Conservation (phyloP, 2,329 filamentous ascomycete genomes). For the Ascochyta koolunga region DNA sequence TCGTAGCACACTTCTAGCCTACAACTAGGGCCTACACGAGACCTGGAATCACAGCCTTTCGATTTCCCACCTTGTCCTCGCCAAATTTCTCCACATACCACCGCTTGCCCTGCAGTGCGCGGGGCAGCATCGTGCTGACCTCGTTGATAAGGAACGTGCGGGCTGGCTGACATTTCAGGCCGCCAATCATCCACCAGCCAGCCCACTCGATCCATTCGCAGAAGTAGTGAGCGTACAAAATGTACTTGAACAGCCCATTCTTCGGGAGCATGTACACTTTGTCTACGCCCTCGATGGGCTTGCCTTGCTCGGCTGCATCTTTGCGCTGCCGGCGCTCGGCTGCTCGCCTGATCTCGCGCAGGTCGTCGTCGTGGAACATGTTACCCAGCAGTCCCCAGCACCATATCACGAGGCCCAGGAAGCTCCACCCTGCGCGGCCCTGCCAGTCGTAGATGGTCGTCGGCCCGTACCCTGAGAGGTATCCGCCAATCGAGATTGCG, state of each 20-base stretch:
- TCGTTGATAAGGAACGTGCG: constrained; percentile 85
- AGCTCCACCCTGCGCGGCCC: constrained; percentile 53
- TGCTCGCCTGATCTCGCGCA: constrained; percentile 81
- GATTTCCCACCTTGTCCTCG: constrained; percentile 74
- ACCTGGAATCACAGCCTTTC: constrained; percentile 75
- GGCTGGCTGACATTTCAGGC: constrained; percentile 72
- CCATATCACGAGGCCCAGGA: constrained; percentile 75
- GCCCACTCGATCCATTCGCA: constrained; percentile 96
- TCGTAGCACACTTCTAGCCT: constrained; percentile 5
- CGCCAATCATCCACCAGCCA: constrained; percentile 80
- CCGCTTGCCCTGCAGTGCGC: constrained; percentile 76
- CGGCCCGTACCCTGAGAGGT: constrained; percentile 81
- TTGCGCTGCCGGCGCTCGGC: constrained; percentile 66
- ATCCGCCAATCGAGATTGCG: constrained; percentile 76
- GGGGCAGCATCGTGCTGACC: constrained; percentile 84
- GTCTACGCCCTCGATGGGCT: constrained; percentile 61
- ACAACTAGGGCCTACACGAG: constrained; percentile 49
- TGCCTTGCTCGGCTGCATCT: constrained; percentile 53
- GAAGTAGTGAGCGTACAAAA: constrained; percentile 93
- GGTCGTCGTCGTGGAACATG: constrained; percentile 86
- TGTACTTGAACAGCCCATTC: constrained; percentile 78
- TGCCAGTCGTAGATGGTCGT: constrained; percentile 63
- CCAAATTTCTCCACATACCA: constrained; percentile 95
- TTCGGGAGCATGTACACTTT: constrained; percentile 89
- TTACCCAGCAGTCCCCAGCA: constrained; percentile 77